Evolutionary conservation across 2,329 filamentous ascomycete genomes (phyloP), one percentile per base, ranked within the genome.

Genomic region (Sclerotinia nivalis): DNA sequence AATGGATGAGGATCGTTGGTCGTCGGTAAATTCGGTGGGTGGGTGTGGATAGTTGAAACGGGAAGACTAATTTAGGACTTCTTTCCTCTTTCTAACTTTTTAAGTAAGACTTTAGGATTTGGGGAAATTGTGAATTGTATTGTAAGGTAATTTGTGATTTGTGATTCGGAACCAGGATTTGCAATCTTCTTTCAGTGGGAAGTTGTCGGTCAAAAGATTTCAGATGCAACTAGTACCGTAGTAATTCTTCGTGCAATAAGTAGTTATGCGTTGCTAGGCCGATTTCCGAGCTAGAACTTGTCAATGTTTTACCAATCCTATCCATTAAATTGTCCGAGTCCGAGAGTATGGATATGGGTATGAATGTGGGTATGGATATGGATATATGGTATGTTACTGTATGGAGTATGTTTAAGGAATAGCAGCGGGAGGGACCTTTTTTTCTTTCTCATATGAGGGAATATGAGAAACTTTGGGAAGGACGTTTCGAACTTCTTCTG

Each of bases 241-340:
- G 10, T 22, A 43, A 22, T 37, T 55, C 34, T 37, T 8, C 20
- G 54, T 56, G 3, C 13, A 22, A 18, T 56, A 34, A 15, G 52
- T 22, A 34, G 54, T 34, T 37, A 56, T 34, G 31, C 54, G 54
- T 31, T 31, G 20, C 28, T 34, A 34, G 54, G 13, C 40, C 40
- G 40, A 15, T 43, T 56, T 56, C 54, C 54, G n/a, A 31, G 34
- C 34, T 37, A 37, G 54, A 56, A 56, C 54, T 13, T 56, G 20
- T 56, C 54, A 56, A 56, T 56, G 54, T 61, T 49, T 47, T 61
- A 49, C 59, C 59, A 61, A 25, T 43, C 40, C 13, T 10, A 37
- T 5, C 13, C 31, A 40, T 59, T 6, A 9, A 43, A 40, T 18
- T n/a, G 22, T 47, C 59, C 59, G 55, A 59, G 55, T 59, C 59